These are phyloP conservation scores for Aspergillus awamori DNA, from an alignment of 2,329 filamentous ascomycete species.

Conservation along the genomic window DNA sequence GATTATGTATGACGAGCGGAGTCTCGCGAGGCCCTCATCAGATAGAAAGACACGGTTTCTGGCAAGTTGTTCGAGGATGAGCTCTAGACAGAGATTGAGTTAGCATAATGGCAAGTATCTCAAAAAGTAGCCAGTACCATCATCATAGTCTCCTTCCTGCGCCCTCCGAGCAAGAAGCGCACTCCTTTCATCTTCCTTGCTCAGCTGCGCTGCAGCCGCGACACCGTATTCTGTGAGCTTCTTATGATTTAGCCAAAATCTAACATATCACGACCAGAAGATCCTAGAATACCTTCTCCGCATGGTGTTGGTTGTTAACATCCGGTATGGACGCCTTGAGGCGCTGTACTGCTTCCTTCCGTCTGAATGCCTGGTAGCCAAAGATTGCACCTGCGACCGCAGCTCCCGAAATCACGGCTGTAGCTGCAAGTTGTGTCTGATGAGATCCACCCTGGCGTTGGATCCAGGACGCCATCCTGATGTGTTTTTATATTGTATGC, in stretches of 20 bases:
- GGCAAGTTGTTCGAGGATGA: slow-evolving; percentile 92
- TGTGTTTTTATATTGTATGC: neutral
- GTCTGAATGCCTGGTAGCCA: slow-evolving; percentile 58
- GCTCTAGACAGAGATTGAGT: slow-evolving; percentile 55
- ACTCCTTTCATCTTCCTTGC: slow-evolving; percentile 60
- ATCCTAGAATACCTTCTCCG: slow-evolving; percentile 48
- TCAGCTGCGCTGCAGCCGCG: slow-evolving; percentile 36
- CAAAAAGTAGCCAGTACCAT: slow-evolving; percentile 45
- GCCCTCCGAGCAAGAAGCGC: slow-evolving; percentile 62
- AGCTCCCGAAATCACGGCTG: slow-evolving; percentile 47
- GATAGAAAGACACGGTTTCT: slow-evolving; percentile 90
- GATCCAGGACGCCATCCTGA: slow-evolving; percentile 48
- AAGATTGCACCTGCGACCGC: slow-evolving; percentile 56
- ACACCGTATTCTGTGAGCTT: slow-evolving; percentile 56
- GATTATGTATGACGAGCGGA: slow-evolving; percentile 81
- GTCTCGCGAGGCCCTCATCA: slow-evolving; percentile 74
- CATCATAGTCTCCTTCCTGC: slow-evolving; percentile 65
- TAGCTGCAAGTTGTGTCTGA: slow-evolving; percentile 46
- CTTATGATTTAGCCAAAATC: slow-evolving; percentile 41
- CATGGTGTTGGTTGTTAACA: slow-evolving; percentile 54
- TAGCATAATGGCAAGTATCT: neutral
- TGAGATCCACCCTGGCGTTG: slow-evolving; percentile 47
- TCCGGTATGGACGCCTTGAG: slow-evolving; percentile 65
- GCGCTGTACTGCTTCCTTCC: slow-evolving; percentile 58
- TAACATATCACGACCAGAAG: neutral